These are phyloP conservation scores for Claviceps citrina DNA, from an alignment of 2,329 filamentous ascomycete genomes.

Conservation along the genomic window DNA sequence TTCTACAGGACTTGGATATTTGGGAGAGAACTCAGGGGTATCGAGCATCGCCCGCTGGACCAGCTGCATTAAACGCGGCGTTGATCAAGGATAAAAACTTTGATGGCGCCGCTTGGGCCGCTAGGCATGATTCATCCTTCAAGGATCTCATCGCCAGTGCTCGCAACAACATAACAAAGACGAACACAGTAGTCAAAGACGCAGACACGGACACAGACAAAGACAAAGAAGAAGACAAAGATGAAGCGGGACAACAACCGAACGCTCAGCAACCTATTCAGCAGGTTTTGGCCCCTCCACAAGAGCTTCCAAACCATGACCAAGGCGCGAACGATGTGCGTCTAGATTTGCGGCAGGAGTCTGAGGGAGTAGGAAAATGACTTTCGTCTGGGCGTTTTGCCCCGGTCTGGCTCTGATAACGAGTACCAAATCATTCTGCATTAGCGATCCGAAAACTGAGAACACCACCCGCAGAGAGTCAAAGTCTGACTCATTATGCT, in stretches of 20 bases:
- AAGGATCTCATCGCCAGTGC: slow-evolving; percentile 66
- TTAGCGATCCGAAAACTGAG: background rate
- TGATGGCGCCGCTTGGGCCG: slow-evolving; percentile 61
- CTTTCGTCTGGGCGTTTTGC: background rate
- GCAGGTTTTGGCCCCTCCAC: background rate
- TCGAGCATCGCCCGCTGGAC: slow-evolving; percentile 28
- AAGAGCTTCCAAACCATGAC: background rate
- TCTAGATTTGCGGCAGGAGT: background rate
- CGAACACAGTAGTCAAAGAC: slow-evolving; percentile 2
- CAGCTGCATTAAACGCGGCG: slow-evolving; percentile 22
- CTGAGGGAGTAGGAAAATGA: background rate
- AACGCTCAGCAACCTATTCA: background rate
- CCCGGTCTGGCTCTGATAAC: background rate
- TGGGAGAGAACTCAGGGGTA: slow-evolving; percentile 79
- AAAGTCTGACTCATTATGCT: background rate
- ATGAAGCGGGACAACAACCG: slow-evolving; percentile 3
- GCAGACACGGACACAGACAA: slow-evolving; percentile 1
- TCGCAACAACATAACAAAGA: slow-evolving; percentile 28
- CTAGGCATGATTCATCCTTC: slow-evolving; percentile 60
- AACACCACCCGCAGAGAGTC: background rate
- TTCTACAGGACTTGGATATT: slow-evolving; percentile 63
- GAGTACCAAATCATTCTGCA: background rate
- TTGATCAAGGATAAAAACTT: slow-evolving; percentile 78
- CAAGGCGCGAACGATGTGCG: background rate
- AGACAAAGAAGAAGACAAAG: background rate